Evolutionary conservation across 495 filamentous ascomycete genomes (phyloP).

Genomic region (Penicillium coffeae): DNA sequence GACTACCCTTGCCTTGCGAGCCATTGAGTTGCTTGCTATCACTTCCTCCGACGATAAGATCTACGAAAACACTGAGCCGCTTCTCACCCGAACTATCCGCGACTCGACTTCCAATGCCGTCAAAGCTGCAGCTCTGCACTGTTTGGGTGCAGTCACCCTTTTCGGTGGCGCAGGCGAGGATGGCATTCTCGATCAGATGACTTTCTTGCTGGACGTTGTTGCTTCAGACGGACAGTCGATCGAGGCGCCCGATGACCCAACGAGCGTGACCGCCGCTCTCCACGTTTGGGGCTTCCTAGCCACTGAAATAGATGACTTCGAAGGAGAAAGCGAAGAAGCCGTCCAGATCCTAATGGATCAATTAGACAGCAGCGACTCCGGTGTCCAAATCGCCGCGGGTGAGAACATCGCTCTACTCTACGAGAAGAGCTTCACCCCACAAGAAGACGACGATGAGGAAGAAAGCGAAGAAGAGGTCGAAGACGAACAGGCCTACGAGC

Average conservation of each 20-base stretch:
- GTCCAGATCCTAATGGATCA: conserved; percentile 90
- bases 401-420: conserved; percentile 88
- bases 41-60: conserved; percentile 67
- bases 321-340: conserved; percentile 65
- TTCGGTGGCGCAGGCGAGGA: conserved; percentile 73
- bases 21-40: conserved; percentile 72
- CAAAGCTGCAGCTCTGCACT: conserved; percentile 73
- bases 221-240: conserved; percentile 77
- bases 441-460: conserved; percentile 61
- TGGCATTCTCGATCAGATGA: conserved; percentile 72
- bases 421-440: conserved; percentile 69
- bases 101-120: conserved; percentile 60
- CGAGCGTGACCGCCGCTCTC: conserved; percentile 77
- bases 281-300: conserved; percentile 87
- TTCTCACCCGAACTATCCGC: conserved; percentile 67
- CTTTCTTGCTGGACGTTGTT: conserved; percentile 79
- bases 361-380: conserved; percentile 68
- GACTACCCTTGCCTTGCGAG: conserved; percentile 63
- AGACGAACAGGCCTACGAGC: conserved; percentile 46
- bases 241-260: conserved; percentile 67
- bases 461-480: conserved; percentile 34
- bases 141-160: conserved; percentile 67
- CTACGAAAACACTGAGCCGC: conserved; percentile 59
- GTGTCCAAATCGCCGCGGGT: conserved; percentile 81
- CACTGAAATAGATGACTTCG: conserved; percentile 77